Base-by-base conservation (phyloP, 192 early-diverging fungal species). In the Paraglomus occultum region DNA sequence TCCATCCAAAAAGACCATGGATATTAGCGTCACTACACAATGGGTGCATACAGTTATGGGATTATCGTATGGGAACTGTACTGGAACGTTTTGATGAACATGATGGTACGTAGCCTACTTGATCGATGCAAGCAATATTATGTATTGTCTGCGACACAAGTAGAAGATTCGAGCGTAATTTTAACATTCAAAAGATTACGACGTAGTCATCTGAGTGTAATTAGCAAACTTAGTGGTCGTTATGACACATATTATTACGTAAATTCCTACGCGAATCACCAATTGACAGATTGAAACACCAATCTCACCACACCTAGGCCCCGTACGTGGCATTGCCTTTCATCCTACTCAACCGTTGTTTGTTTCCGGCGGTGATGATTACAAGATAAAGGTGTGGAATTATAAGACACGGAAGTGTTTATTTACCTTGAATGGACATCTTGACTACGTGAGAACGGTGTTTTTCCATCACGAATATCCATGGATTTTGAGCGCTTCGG, bases 311-410 rank as follows among this genome's bases (percentile, higher is more conserved):
- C 47, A 18, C 45, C 20, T 78, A 94, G 97, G 97, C 4, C 97
- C 97, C 51, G 96, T 99, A 17, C 91, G 97, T 48, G 95, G 94
- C 39, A 90, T 98, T 67, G 87, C 92, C 22, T 99, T 99, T 77
- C 97, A 99, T 66, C 91, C 90, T 6, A 92, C 94, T 0, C 95
- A 98, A 74, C 94, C 95, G 39, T 80, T 99, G 10, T 99, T 99
- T 78, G 97, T 96, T 5, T 95, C 95, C 43, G 96, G 94, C 43
- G 97, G 94, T 64, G 97, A 99, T 75, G 97, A 99, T 80, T 96
- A 98, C 86, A 99, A 97, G 80, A 94, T 99, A 74, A 97, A 96
- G 80, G 95, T 99, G 15, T 99, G 97, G 97, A 97, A 97, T 84
- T 93, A 96, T 87, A 98, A 98, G 80, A 93, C 90, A 52, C 87